These are phyloP conservation scores for Coffea humblotiana DNA, from an alignment of 305 asterid species.

Conservation along the genomic window DNA sequence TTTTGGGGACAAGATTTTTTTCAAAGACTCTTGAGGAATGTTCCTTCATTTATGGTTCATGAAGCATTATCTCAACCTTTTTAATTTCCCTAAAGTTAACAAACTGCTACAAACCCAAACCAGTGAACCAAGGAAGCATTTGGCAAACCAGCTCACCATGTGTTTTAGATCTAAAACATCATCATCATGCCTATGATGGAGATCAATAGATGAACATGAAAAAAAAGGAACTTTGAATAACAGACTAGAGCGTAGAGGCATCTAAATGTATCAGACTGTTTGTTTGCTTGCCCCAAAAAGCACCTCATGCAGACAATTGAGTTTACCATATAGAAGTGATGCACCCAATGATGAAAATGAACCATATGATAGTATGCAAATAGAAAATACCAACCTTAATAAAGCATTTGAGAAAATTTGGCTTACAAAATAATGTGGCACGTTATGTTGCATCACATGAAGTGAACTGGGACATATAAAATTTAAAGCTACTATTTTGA, in stretches of 20 bases:
- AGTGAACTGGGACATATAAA: neutral
- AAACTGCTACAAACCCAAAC: neutral
- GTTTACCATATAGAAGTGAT: neutral
- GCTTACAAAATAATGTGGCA: neutral
- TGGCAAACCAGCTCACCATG: neutral
- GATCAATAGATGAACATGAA: neutral
- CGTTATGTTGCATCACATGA: neutral
- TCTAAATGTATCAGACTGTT: neutral
- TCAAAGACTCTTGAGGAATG: neutral
- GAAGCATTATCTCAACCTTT: neutral
- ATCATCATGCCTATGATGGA: neutral
- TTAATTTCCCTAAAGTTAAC: neutral
- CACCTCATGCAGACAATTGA: neutral
- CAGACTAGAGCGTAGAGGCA: neutral
- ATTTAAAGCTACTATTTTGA: neutral
- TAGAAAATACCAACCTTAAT: neutral
- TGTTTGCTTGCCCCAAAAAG: neutral
- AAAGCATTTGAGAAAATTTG: neutral
- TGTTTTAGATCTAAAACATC: neutral
- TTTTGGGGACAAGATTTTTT: neutral
- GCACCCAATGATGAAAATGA: neutral
- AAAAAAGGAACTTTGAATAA: too few species aligned
- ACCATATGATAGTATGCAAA: neutral
- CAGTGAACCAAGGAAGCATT: neutral
- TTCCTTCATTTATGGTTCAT: neutral